Conservation (phyloP, 2,329 filamentous ascomycete genomes). For the Alternaria arborescens region DNA sequence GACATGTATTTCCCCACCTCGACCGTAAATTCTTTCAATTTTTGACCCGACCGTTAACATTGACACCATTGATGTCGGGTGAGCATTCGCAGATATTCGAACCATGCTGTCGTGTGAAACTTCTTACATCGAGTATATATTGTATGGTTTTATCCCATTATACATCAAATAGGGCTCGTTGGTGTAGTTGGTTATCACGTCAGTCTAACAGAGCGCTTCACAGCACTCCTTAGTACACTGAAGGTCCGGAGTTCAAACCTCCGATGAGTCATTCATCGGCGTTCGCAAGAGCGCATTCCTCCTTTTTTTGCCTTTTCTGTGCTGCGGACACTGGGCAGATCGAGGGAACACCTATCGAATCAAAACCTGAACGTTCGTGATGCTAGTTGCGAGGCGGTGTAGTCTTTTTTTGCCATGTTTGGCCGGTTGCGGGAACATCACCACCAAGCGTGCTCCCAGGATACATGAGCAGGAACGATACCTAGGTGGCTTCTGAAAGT, state of each 20-base stretch:
- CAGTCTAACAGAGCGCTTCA: conserved; percentile 51
- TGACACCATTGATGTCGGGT: not conserved
- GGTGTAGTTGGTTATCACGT: conserved; percentile 60
- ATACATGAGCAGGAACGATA: too few relatives aligned
- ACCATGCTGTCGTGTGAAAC: not conserved
- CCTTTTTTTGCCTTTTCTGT: not conserved
- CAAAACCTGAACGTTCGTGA: not conserved
- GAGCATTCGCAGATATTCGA: not conserved
- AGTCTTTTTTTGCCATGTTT: not conserved
- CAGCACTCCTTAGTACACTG: conserved; percentile 14
- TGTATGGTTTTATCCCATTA: not conserved
- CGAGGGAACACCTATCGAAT: not conserved
- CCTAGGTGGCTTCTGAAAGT: not conserved
- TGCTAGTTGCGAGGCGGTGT: not conserved
- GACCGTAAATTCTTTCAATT: not conserved
- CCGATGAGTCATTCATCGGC: conserved; percentile 14
- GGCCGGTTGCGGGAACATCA: not conserved
- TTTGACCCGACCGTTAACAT: not conserved
- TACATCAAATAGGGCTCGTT: conserved; percentile 34
- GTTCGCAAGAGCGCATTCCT: not conserved
- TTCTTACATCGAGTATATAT: not conserved
- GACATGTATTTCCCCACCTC: not conserved
- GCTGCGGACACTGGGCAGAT: not conserved
- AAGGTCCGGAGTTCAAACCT: conserved; percentile 26
- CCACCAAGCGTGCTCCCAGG: too few relatives aligned